Percentiles rank a stretch among this genome's conserved stretches.
Evolutionary conservation across 2,329 filamentous ascomycete genomes (phyloP).

Genomic region (Exophiala aquamarina): DNA sequence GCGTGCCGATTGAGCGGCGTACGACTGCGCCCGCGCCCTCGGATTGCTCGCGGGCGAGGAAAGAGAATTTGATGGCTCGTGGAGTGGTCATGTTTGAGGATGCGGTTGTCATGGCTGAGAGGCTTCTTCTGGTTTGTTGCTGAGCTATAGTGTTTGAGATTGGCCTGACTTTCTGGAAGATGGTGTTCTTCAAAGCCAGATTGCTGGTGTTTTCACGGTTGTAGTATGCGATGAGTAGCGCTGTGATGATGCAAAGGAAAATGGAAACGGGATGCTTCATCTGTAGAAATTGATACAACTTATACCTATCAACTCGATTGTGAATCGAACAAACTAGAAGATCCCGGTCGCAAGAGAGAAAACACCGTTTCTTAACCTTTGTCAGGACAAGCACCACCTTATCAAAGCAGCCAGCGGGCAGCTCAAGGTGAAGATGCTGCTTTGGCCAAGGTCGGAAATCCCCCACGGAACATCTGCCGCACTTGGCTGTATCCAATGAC

Average conservation of each 20-base stretch:
- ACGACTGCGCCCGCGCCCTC: constrained; percentile 88
- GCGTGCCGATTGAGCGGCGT: constrained; percentile 81
- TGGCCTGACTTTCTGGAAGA: constrained; percentile 19
- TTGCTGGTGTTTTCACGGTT: constrained; percentile 11
- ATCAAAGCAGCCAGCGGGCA: too few species aligned
- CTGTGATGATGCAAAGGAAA: constrained; percentile 21
- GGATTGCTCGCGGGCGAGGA: constrained; percentile 79
- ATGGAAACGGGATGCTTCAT: constrained; percentile 18
- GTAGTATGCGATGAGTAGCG: constrained; percentile 16
- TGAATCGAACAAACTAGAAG: constrained; percentile 20
- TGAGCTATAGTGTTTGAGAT: constrained; percentile 9
- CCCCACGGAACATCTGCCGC: background rate
- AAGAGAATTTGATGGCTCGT: constrained; percentile 77
- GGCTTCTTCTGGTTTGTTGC: constrained; percentile 7
- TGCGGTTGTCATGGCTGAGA: constrained; percentile 25
- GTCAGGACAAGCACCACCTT: background rate
- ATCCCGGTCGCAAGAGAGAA: background rate
- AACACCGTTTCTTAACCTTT: background rate
- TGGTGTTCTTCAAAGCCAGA: constrained; percentile 18
- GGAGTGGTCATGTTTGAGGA: constrained; percentile 62
- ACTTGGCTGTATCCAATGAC: background rate
- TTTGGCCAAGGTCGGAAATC: background rate
- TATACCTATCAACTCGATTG: constrained; percentile 13
- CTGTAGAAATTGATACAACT: constrained; percentile 10
- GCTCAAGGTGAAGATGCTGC: too few species aligned